Conservation (phyloP, 345 rosid species). For the Pistacia vera region DNA sequence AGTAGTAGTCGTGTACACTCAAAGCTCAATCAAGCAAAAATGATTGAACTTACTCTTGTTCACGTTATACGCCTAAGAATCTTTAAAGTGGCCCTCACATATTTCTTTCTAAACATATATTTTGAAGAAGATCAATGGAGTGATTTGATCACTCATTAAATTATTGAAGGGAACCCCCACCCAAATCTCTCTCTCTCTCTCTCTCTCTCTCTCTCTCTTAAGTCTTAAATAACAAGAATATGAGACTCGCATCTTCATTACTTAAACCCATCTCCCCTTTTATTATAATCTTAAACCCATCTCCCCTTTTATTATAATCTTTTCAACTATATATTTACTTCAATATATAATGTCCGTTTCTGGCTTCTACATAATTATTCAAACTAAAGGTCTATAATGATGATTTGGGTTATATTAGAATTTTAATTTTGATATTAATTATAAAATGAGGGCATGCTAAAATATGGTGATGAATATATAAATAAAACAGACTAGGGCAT, state of each 20-base stretch:
- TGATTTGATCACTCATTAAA: background rate
- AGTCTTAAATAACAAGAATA: background rate
- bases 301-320: too few relatives aligned
- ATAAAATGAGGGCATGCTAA: background rate
- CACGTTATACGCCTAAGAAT: conserved; percentile 19
- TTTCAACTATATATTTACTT: too few relatives aligned
- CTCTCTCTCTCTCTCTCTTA: too few relatives aligned
- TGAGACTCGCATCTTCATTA: conserved; percentile 2
- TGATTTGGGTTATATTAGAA: too few relatives aligned
- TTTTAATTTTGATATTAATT: background rate
- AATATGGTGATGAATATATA: too few relatives aligned
- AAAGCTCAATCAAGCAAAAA: conserved; percentile 8
- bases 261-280: background rate
- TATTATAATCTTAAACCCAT: background rate
- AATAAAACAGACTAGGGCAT: too few relatives aligned
- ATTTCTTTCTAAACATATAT: background rate
- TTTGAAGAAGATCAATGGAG: background rate
- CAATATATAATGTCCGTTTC: too few relatives aligned
- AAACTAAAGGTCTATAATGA: too few relatives aligned
- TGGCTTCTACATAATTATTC: too few relatives aligned
- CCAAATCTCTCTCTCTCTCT: conserved; percentile 2
- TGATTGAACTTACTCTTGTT: conserved; percentile 16
- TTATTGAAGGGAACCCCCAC: background rate
- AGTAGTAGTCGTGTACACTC: background rate
- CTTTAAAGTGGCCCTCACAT: conserved; percentile 16